Percentiles rank a stretch among this genome's conserved stretches.
Conservation (phyloP, 2,329 filamentous ascomycete genomes). For the Dendryphion nanum region DNA sequence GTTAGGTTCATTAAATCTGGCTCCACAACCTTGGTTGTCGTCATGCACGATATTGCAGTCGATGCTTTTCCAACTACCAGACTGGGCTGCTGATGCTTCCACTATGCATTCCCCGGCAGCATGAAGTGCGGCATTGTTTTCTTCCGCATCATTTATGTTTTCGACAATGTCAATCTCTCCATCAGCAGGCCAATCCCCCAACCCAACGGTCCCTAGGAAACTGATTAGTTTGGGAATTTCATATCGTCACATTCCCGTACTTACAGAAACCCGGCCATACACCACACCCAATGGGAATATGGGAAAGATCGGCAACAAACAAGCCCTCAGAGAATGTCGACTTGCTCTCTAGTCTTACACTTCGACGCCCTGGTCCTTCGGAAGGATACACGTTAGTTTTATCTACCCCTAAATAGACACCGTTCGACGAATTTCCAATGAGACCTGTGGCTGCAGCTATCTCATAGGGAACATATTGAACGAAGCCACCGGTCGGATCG, state of each 20-base stretch:
- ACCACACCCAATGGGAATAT: conserved; percentile 49
- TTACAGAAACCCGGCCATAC: conserved; percentile 40
- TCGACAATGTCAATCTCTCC: conserved; percentile 45
- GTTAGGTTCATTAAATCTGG: conserved; percentile 14
- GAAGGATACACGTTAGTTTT: conserved; percentile 23
- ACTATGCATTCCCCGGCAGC: conserved; percentile 41
- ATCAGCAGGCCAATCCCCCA: conserved; percentile 34
- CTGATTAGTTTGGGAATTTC: neutral
- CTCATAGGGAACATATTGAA: conserved; percentile 27
- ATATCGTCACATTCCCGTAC: neutral
- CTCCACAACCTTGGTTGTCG: conserved; percentile 20
- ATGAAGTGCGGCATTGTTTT: conserved; percentile 44
- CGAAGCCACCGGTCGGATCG: conserved; percentile 24
- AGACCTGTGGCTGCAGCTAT: conserved; percentile 33
- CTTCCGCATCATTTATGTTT: conserved; percentile 35
- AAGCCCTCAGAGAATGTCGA: conserved; percentile 45
- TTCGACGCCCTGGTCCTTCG: conserved; percentile 32
- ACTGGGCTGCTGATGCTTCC: conserved; percentile 30
- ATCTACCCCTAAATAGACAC: conserved; percentile 46
- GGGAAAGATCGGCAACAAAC: conserved; percentile 45
- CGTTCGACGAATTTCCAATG: conserved; percentile 21
- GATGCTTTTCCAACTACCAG: conserved; percentile 46
- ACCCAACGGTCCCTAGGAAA: conserved; percentile 23
- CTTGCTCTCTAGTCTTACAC: conserved; percentile 45
- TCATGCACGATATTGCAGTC: conserved; percentile 45